A percentile compares a stretch with the other conserved stretches of the same genome.
Evolutionary conservation across 192 early-diverging fungal species (phyloP).

Genomic region (Coemansia sp.): DNA sequence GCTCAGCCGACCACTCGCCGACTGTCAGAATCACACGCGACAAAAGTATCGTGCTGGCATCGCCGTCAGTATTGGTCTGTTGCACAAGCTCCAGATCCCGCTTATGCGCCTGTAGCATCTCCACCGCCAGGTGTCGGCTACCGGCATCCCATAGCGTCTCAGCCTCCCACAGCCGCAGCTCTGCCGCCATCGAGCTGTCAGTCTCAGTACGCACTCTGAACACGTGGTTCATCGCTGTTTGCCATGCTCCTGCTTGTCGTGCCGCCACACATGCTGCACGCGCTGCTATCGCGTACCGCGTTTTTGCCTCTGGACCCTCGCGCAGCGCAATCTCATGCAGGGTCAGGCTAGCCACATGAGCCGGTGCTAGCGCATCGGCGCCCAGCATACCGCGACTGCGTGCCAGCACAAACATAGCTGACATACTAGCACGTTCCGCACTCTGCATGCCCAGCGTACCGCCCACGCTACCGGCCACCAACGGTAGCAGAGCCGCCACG

Average conservation of each 20-base stretch:
- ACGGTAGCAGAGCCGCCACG: conserved; percentile 30
- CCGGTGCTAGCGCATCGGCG: conserved; percentile 16
- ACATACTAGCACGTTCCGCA: conserved; percentile 25
- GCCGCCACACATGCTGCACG: conserved; percentile 30
- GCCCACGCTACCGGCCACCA: conserved; percentile 16
- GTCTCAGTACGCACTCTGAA: conserved; percentile 28
- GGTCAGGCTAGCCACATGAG: conserved; percentile 30
- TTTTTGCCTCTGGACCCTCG: conserved; percentile 15
- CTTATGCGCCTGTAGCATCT: conserved; percentile 42
- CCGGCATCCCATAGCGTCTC: conserved; percentile 53
- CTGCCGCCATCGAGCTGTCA: conserved; percentile 18
- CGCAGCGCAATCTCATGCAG: conserved; percentile 43
- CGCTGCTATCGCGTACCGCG: conserved; percentile 33
- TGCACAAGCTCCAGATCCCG: conserved; percentile 16
- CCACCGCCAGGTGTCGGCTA: conserved; percentile 30
- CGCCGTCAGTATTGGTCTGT: not conserved
- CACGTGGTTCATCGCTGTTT: conserved; percentile 43
- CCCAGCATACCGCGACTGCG: conserved; percentile 9
- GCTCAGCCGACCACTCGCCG: conserved; percentile 47
- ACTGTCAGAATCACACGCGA: conserved; percentile 41
- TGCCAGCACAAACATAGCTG: conserved; percentile 24
- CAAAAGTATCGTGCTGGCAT: conserved; percentile 26
- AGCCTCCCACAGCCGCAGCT: conserved; percentile 51
- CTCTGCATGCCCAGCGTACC: not conserved
- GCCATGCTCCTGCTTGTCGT: conserved; percentile 40